Conservation (phyloP, 108 stramenopile species). For the Nitzschia sp. region DNA sequence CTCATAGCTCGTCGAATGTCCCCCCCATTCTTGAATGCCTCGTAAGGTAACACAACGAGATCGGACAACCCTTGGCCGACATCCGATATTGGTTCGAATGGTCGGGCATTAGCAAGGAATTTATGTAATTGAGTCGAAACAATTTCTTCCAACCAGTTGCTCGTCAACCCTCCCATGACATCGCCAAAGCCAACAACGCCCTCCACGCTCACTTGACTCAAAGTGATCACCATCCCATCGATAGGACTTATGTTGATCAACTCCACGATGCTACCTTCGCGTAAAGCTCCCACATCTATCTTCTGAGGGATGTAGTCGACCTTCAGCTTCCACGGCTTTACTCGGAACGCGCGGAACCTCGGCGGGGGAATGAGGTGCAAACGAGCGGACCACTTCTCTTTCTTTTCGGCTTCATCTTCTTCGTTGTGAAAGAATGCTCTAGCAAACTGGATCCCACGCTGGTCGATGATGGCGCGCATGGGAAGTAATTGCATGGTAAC, state of each 20-base stretch:
- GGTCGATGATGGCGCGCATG: slow-evolving; percentile 75
- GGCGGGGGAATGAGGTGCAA: slow-evolving; percentile 51
- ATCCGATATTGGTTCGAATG: slow-evolving; percentile 70
- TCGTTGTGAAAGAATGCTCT: slow-evolving; percentile 63
- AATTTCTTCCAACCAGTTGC: slow-evolving; percentile 77
- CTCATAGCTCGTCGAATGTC: slow-evolving; percentile 53
- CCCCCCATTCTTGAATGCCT: slow-evolving; percentile 57
- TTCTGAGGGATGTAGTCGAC: slow-evolving; percentile 74
- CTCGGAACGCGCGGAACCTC: slow-evolving; percentile 57
- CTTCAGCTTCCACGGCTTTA: slow-evolving; percentile 80
- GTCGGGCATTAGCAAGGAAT: slow-evolving; percentile 73
- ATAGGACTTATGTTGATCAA: slow-evolving; percentile 83
- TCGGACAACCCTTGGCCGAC: slow-evolving; percentile 65
- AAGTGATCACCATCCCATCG: slow-evolving; percentile 74
- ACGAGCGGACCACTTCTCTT: slow-evolving; percentile 11
- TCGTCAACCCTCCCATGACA: slow-evolving; percentile 50
- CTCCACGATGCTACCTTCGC: slow-evolving; percentile 77
- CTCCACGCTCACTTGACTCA: slow-evolving; percentile 59
- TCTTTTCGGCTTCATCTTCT: slow-evolving; percentile 8
- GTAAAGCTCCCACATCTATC: slow-evolving; percentile 65
- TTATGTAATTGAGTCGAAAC: slow-evolving; percentile 82
- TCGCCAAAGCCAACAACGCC: slow-evolving; percentile 71
- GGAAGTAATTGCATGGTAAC: slow-evolving; percentile 72
- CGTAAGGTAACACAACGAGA: slow-evolving; percentile 71
- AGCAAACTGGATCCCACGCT: slow-evolving; percentile 67